phyloP scores from a whole-genome alignment of 495 filamentous ascomycete genomes.

The Aspergillus coremiiformis region DNA sequence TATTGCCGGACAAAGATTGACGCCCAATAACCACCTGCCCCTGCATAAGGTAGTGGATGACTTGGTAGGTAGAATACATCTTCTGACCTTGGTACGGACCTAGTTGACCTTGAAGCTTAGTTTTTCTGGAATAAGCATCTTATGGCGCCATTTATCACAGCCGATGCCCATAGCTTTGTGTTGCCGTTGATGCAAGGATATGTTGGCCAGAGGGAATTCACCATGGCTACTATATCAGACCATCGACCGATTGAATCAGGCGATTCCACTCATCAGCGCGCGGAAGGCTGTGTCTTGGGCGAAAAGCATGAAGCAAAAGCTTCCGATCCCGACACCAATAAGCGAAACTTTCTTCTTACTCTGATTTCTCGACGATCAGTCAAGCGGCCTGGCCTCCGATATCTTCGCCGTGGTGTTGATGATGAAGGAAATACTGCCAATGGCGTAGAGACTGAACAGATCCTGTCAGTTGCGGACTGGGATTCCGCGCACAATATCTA shows the following conservation, averaged over 20 bases:
- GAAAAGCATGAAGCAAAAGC: conserved; percentile 26
- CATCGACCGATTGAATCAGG: conserved; percentile 8
- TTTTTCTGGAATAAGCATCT: conserved; percentile 90
- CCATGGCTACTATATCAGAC: conserved; percentile 40
- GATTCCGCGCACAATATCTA: conserved; percentile 54
- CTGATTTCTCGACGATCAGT: conserved; percentile 79
- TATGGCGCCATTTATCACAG: conserved; percentile 63
- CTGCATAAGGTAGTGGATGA: conserved; percentile 69
- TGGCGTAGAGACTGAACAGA: conserved; percentile 86
- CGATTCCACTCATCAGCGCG: conserved; percentile 13
- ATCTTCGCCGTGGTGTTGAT: conserved; percentile 86
- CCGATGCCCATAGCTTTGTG: conserved; percentile 52
- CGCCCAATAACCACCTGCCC: conserved; percentile 41
- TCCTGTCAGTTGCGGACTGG: conserved; percentile 64
- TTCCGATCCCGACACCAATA: conserved; percentile 18
- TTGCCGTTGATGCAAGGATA: conserved; percentile 92
- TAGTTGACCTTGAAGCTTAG: conserved; percentile 30
- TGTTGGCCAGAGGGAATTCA: conserved; percentile 79
- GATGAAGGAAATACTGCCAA: conserved; percentile 86
- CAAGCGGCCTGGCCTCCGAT: conserved; percentile 78
- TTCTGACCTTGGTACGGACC: neutral
- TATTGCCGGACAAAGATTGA: conserved; percentile 40
- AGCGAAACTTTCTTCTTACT: conserved; percentile 62
- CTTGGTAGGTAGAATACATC: conserved; percentile 39
- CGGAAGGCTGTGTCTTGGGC: conserved; percentile 27